These are phyloP conservation scores for Calocera cornea DNA, from an alignment of 768 basidiomycete genomes.

Conservation along the genomic window DNA sequence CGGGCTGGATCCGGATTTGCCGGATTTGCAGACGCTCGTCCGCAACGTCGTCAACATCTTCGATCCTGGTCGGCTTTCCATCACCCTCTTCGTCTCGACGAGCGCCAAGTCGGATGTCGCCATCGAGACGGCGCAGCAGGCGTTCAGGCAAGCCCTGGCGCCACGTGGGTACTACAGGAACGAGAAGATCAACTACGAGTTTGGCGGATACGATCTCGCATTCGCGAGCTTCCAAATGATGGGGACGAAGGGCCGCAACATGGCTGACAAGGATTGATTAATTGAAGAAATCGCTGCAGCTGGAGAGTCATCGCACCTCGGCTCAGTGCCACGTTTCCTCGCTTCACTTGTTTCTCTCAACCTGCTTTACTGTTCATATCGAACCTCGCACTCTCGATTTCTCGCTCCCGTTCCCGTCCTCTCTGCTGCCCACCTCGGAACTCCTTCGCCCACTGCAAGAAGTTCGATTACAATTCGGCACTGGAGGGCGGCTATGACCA, in stretches of 20 bases:
- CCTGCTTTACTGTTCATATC: neutral
- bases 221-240: constrained; percentile 66
- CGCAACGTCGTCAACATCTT: constrained; percentile 87
- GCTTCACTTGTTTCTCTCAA: neutral
- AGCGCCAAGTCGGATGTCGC: constrained; percentile 23
- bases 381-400: neutral
- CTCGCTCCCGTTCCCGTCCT: neutral
- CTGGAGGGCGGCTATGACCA: no score
- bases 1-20: constrained; percentile 29
- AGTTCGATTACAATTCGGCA: no score
- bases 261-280: neutral
- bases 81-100: constrained; percentile 75
- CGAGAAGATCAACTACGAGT: constrained; percentile 97
- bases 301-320: no score
- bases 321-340: neutral
- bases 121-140: constrained; percentile 58
- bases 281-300: neutral
- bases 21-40: constrained; percentile 68
- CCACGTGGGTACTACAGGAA: constrained; percentile 54
- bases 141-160: constrained; percentile 53
- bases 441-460: no score
- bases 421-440: no score
- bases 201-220: constrained; percentile 81
- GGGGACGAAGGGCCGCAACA: constrained; percentile 2
- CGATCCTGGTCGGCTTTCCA: constrained; percentile 66